Evolutionary conservation across 352 stramenopile genomes (phyloP).

Genomic region (Globisporangium abappressorium): DNA sequence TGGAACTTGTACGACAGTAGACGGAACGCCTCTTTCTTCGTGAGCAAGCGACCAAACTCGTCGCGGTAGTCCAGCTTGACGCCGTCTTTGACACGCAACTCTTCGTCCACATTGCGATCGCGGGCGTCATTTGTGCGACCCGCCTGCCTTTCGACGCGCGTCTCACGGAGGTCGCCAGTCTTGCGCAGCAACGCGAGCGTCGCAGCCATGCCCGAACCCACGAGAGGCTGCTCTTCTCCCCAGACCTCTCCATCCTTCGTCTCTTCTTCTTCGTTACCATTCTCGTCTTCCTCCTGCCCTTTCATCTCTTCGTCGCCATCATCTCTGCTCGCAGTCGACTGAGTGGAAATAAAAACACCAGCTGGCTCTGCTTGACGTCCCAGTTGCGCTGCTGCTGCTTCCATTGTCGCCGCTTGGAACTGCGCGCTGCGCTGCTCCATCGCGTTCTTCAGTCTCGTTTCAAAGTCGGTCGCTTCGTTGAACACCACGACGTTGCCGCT

Average conservation of each 20-base stretch:
- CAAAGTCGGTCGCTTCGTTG: constrained; percentile 84
- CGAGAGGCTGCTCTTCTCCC: constrained; percentile 84
- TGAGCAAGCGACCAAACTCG: constrained; percentile 95
- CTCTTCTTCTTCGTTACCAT: constrained; percentile 43
- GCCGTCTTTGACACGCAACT: constrained; percentile 83
- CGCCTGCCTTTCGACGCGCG: constrained; percentile 87
- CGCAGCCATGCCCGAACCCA: constrained; percentile 85
- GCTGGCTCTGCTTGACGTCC: neutral
- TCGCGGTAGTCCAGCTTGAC: constrained; percentile 96
- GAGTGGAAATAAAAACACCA: neutral
- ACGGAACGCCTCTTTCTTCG: constrained; percentile 97
- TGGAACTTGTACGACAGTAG: constrained; percentile 99
- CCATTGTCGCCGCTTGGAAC: constrained; percentile 34
- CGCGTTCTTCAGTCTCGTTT: constrained; percentile 66
- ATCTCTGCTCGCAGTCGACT: neutral
- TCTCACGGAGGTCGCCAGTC: constrained; percentile 90
- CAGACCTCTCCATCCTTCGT: constrained; percentile 55
- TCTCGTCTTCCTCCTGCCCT: constrained; percentile 24
- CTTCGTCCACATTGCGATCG: constrained; percentile 88
- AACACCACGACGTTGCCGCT: constrained; percentile 66
- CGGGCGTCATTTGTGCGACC: constrained; percentile 94
- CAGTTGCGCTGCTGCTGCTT: constrained; percentile 6
- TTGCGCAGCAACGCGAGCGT: constrained; percentile 91
- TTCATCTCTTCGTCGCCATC: constrained; percentile 40
- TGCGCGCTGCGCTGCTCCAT: constrained; percentile 69